Evolutionary conservation across 2,329 filamentous ascomycete genomes (phyloP).

Genomic region (Chaetomiaceae sp.): DNA sequence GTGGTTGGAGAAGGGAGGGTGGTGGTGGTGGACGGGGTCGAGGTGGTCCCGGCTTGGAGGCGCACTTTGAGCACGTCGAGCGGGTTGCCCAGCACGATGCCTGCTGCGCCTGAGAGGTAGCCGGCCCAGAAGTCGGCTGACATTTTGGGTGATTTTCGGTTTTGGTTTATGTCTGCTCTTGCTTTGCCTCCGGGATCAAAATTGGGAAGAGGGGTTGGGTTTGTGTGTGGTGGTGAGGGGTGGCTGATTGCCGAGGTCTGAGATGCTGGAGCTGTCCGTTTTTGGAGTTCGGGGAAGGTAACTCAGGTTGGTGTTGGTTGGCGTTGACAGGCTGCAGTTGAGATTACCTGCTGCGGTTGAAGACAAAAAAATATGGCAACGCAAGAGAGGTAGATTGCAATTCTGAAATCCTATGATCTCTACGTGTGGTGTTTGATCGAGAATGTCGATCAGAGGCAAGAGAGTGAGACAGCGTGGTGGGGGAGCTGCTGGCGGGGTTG

Average conservation of each 20-base stretch:
- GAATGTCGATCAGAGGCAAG: too few relatives aligned
- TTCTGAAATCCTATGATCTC: too few relatives aligned
- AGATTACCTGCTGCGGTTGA: neutral
- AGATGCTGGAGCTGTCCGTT: neutral
- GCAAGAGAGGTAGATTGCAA: too few relatives aligned
- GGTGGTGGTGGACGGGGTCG: neutral
- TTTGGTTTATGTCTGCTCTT: too few relatives aligned
- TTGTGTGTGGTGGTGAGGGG: too few relatives aligned
- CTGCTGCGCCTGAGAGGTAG: constrained; percentile 78
- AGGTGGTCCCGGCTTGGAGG: constrained; percentile 58
- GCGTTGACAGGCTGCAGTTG: neutral
- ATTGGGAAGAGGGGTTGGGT: too few relatives aligned
- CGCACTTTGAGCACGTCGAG: constrained; percentile 67
- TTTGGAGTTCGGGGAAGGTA: too few relatives aligned
- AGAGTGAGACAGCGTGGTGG: neutral
- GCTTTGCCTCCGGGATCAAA: too few relatives aligned
- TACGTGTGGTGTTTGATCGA: too few relatives aligned
- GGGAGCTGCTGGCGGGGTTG: constrained; percentile 1
- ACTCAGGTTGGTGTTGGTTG: neutral
- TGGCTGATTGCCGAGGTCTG: neutral
- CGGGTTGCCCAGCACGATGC: constrained; percentile 86
- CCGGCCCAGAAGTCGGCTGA: constrained; percentile 91
- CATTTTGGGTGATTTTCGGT: constrained; percentile 50
- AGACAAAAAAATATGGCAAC: neutral
- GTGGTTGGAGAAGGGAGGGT: constrained; percentile 18